Evolutionary conservation across 1,284 basidiomycete species (phyloP), one percentile per base, ranked within the genome.

Genomic region (Pterula multifida): DNA sequence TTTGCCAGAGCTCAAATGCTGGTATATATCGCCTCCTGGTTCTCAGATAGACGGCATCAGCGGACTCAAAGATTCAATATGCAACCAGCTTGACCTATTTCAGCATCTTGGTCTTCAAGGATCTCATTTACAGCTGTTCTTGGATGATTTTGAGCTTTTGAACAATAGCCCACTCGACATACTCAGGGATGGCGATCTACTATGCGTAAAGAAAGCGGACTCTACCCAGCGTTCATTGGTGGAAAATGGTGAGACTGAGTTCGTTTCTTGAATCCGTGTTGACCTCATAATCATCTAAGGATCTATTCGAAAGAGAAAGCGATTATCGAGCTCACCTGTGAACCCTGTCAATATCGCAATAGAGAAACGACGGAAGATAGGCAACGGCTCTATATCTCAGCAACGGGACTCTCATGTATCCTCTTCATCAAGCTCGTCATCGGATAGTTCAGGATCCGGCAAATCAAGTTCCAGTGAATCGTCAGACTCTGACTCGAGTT

Each of bases 91-190:
- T 9, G 13, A 11, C 23, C 21, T 24, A 9, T 25, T 47, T 6
- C 4, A 15, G 6, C 9, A 22, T 6, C 9, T 23, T 6, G 45
- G 24, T 23, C 12, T 47, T 3, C 22, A 9, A 9, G 22, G 15
- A 6, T 24, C 45, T n/a, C 12, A 61, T 44, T 32, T 71, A 28
- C 49, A 56, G 3, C 54, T 71, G 12, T 49, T 65, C 6, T 53
- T 70, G 26, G 69, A 71, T 24, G 67, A 60, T 25, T 71, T 70
- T 54, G 68, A 71, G 44, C 59, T 70, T 21, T 53, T 71, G 52
- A 60, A 68, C 50, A 63, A 66, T 26, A 65, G 58, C 44, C 60
- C 61, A 13, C 57, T 67, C 44, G 54, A 57, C 52, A 63, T 65
- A 19, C 59, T 70, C 13, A 59, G 69, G 57, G 69, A 71, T 57